These are phyloP conservation scores for Protomyces lactucae-debilis DNA, from an alignment of 1,139 yeast species.

Conservation along the genomic window DNA sequence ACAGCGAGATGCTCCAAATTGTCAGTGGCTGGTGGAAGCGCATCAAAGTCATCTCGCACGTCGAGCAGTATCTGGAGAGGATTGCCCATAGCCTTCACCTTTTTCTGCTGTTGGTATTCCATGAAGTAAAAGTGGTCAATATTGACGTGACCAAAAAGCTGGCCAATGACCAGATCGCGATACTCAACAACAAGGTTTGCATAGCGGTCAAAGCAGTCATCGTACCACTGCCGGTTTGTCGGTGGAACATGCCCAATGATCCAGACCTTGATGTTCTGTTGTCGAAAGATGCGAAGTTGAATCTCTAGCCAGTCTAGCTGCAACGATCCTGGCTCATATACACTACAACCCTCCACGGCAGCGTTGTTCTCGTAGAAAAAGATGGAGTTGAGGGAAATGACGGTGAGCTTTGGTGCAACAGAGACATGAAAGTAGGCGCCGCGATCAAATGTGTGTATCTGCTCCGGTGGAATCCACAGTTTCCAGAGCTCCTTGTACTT, in stretches of 20 bases:
- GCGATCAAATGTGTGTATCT: conserved; percentile 64
- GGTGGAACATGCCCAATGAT: conserved; percentile 86
- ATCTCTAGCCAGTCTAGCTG: conserved; percentile 73
- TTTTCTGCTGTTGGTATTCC: conserved; percentile 49
- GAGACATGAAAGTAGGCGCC: conserved; percentile 73
- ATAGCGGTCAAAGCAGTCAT: conserved; percentile 65
- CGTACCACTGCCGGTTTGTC: conserved; percentile 67
- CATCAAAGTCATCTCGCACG: conserved; percentile 27
- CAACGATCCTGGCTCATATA: conserved; percentile 72
- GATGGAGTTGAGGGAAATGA: conserved; percentile 69
- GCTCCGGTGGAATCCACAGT: conserved; percentile 68
- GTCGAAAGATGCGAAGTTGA: conserved; percentile 65
- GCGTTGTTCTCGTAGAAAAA: conserved; percentile 74
- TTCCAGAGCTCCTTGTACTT: conserved; percentile 72
- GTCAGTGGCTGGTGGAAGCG: conserved; percentile 28
- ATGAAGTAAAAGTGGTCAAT: conserved; percentile 76
- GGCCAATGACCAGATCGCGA: conserved; percentile 76
- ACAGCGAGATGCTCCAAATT: conserved; percentile 56
- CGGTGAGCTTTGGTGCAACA: conserved; percentile 74
- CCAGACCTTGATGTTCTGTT: conserved; percentile 80
- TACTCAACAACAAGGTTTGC: conserved; percentile 75
- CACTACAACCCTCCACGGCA: conserved; percentile 72
- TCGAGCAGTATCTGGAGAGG: conserved; percentile 34
- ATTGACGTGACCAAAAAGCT: conserved; percentile 84
- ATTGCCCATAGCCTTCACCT: conserved; percentile 38